Conservation (phyloP, 2,329 filamentous ascomycete species). For the Pseudogymnoascus sp. region DNA sequence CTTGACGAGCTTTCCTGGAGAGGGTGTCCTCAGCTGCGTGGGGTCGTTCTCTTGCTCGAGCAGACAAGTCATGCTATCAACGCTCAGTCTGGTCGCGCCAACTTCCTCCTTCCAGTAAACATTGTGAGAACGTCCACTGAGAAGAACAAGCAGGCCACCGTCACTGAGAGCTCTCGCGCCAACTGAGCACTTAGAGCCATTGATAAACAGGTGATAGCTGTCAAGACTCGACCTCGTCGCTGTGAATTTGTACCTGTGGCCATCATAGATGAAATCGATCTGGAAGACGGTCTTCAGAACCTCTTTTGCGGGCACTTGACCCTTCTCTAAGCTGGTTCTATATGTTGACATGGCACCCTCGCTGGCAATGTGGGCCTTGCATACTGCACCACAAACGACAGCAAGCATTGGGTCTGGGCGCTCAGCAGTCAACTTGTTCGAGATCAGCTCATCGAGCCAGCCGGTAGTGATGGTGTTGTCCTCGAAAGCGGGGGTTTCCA, state of each 20-base stretch:
- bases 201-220: constrained; percentile 97
- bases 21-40: constrained; percentile 89
- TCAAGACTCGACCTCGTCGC: constrained; percentile 85
- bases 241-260: constrained; percentile 94
- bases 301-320: constrained; percentile 93
- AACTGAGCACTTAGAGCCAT: constrained; percentile 91
- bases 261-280: constrained; percentile 98
- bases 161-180: constrained; percentile 89
- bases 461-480: constrained; percentile 98
- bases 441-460: constrained; percentile 97
- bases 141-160: constrained; percentile 82
- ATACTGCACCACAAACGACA: constrained; percentile 90
- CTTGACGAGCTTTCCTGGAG: constrained; percentile 95
- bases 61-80: constrained; percentile 96
- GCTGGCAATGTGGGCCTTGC: constrained; percentile 90
- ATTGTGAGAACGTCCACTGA: constrained; percentile 91
- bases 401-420: constrained; percentile 88
- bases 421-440: constrained; percentile 94
- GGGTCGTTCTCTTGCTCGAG: constrained; percentile 99
- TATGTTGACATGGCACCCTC: constrained; percentile 85
- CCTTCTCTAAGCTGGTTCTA: constrained; percentile 82
- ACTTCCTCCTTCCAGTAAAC: constrained; percentile 99
- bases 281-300: constrained; percentile 96
- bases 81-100: constrained; percentile 86
- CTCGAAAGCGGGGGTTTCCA: constrained; percentile 96